Evolutionary conservation across 305 asterid species (phyloP), one percentile per base, ranked within the genome.

Genomic region (Plantago coronopus): DNA sequence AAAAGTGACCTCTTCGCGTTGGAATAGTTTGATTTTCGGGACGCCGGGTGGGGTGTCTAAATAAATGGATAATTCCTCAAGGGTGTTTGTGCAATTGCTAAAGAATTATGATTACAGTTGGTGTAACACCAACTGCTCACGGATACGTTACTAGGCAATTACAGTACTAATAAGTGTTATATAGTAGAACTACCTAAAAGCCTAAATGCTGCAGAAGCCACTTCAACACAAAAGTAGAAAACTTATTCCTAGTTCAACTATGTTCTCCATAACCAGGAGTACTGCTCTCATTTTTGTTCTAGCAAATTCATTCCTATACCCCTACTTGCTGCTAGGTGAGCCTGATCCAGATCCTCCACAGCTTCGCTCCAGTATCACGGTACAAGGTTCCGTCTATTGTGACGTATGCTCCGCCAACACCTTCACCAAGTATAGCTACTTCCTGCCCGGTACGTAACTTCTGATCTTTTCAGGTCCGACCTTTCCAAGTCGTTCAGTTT

Each of bases 381-480:
- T 82, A 14, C 74, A 68, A 59, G 83, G 88, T 25, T 76, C 71
- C 45, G 82, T 81, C 0, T 74, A 71, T 47, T 81, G 83, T 37
- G 84, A 76, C 57, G 73, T 67, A 22, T 78, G 82, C 66, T 46
- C 45, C 20, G 59, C 64, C 34, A 70, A 67, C 47, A 66, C 83
- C 13, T 77, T 82, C 79, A 70, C 83, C 54, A 66, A 64, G 11
- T 62, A 69, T 25, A 73, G 76, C 75, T 77, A 77, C 77, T 79
- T 79, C 79, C 65, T 82, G 66, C 74, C 80, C 67, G 89, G 88
- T 78, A 70, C 25, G n/a, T 12, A 23, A 15, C 17, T 2, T 27
- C 1, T 18, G 3, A 48, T 49, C 14, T 49, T 49, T 5, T 49
- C 14, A 8, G 3, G 14, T 20, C 6, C 15, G 19, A 5, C 6